Conservation (phyloP, 805 yeast genomes). For the Ascoidea rubescens region DNA sequence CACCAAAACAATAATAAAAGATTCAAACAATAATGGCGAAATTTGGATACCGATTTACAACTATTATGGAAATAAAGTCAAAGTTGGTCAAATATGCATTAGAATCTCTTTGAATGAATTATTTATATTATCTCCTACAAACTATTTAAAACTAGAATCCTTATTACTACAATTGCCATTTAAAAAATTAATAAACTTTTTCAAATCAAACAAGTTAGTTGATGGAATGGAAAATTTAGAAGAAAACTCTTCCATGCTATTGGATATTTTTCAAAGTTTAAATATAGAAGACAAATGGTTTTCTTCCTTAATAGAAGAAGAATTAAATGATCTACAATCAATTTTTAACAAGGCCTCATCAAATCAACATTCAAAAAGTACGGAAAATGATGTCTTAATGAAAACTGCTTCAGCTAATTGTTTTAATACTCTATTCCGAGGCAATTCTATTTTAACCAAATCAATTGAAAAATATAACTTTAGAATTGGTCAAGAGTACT, state of each 20-base stretch:
- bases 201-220: conserved; percentile 18
- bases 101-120: conserved; percentile 36
- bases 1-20: conserved; percentile 14
- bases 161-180: conserved; percentile 42
- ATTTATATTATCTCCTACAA: conserved; percentile 43
- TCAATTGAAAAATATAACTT: conserved; percentile 66
- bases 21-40: conserved; percentile 18
- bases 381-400: neutral
- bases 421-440: conserved; percentile 62
- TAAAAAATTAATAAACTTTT: conserved; percentile 34
- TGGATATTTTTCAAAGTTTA: conserved; percentile 64
- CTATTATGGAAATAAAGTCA: conserved; percentile 11
- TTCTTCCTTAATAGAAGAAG: conserved; percentile 50
- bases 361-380: conserved; percentile 1
- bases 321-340: conserved; percentile 26
- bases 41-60: too few species aligned
- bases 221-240: conserved; percentile 32
- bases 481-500: conserved; percentile 65
- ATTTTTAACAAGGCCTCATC: too few species aligned
- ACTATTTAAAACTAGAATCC: conserved; percentile 48
- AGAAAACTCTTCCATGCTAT: conserved; percentile 39
- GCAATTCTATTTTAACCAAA: conserved; percentile 72
- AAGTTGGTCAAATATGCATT: conserved; percentile 45
- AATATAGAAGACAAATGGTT: conserved; percentile 65
- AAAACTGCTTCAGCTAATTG: conserved; percentile 21